phyloP scores from a whole-genome alignment of 164 flowering plant species.

The Litsea cubeba region DNA sequence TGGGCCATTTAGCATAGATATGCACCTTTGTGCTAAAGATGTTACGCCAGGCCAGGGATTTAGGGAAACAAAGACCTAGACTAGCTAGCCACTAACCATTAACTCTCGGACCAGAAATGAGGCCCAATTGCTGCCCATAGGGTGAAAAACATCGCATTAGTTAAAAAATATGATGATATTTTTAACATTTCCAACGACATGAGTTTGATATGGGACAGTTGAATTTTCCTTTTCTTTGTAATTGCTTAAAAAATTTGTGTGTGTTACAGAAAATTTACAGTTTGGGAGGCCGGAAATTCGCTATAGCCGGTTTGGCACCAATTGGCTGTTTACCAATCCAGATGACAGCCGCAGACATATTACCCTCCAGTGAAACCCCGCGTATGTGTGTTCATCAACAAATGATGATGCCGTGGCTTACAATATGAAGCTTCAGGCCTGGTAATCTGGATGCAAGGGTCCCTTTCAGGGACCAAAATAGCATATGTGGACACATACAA shows the following conservation, averaged over 20 bases:
- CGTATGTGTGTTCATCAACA: slow-evolving; percentile 21
- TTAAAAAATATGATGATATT: too few relatives aligned
- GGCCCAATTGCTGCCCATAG: too few relatives aligned
- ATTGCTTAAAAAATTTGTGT: background rate
- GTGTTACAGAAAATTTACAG: slow-evolving; percentile 6
- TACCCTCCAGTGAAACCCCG: slow-evolving; percentile 3
- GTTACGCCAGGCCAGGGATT: too few relatives aligned
- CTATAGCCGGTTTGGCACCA: slow-evolving; percentile 32
- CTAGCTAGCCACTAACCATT: too few relatives aligned
- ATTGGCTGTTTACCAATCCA: slow-evolving; percentile 36
- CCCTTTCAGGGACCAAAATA: slow-evolving; percentile 15
- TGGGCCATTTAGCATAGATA: background rate
- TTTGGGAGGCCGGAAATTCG: slow-evolving; percentile 26
- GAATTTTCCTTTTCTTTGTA: background rate
- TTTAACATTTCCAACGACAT: too few relatives aligned
- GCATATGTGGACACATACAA: slow-evolving; percentile 23
- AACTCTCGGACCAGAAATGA: too few relatives aligned
- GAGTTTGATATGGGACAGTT: too few relatives aligned
- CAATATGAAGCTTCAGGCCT: slow-evolving; percentile 28
- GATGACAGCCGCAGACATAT: slow-evolving; percentile 14
- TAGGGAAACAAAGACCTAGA: too few relatives aligned
- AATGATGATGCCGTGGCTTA: slow-evolving; percentile 21
- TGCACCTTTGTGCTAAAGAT: too few relatives aligned
- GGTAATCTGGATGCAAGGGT: slow-evolving; percentile 8
- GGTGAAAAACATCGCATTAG: too few relatives aligned